Conservation (phyloP, 2,329 filamentous ascomycete species). For the Rutstroemia sp. region DNA sequence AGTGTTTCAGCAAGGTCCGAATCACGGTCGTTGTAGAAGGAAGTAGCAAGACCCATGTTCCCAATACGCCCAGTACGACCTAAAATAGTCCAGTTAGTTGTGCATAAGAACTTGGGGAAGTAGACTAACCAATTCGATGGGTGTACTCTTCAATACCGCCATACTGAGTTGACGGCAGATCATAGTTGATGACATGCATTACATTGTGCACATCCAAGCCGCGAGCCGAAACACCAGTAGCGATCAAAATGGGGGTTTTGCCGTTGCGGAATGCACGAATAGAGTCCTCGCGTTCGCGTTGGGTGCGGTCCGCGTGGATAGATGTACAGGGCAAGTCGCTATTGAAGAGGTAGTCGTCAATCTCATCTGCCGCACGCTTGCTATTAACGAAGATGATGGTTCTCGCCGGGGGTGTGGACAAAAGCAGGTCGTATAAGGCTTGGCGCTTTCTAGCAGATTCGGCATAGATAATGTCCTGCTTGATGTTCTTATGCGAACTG, state of each 20-base stretch:
- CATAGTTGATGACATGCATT: slow-evolving; percentile 88
- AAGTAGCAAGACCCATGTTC: slow-evolving; percentile 76
- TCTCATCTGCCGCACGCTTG: slow-evolving; percentile 67
- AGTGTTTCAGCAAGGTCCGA: slow-evolving; percentile 65
- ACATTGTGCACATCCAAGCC: slow-evolving; percentile 73
- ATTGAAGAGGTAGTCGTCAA: slow-evolving; percentile 87
- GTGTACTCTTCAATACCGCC: slow-evolving; percentile 93
- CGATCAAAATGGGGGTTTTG: slow-evolving; percentile 69
- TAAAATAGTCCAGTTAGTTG: slow-evolving; percentile 30
- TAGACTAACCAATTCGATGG: slow-evolving; percentile 75
- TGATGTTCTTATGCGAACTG: slow-evolving; percentile 74
- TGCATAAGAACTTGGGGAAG: background rate
- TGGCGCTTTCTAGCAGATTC: slow-evolving; percentile 61
- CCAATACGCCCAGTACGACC: slow-evolving; percentile 93
- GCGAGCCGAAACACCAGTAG: slow-evolving; percentile 80
- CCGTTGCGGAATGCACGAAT: slow-evolving; percentile 78
- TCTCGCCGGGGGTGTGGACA: slow-evolving; percentile 61
- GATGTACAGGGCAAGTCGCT: slow-evolving; percentile 73
- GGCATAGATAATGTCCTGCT: slow-evolving; percentile 65
- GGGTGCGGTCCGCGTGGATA: slow-evolving; percentile 80
- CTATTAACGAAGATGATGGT: slow-evolving; percentile 88
- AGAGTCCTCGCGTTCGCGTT: slow-evolving; percentile 85
- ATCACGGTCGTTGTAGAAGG: slow-evolving; percentile 78
- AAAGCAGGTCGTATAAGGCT: slow-evolving; percentile 64
- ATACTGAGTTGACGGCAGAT: slow-evolving; percentile 65